A percentile compares a stretch with the other conserved stretches of the same genome.
phyloP scores from a whole-genome alignment of 169 alveolate species.

The Condylostoma magnum region DNA sequence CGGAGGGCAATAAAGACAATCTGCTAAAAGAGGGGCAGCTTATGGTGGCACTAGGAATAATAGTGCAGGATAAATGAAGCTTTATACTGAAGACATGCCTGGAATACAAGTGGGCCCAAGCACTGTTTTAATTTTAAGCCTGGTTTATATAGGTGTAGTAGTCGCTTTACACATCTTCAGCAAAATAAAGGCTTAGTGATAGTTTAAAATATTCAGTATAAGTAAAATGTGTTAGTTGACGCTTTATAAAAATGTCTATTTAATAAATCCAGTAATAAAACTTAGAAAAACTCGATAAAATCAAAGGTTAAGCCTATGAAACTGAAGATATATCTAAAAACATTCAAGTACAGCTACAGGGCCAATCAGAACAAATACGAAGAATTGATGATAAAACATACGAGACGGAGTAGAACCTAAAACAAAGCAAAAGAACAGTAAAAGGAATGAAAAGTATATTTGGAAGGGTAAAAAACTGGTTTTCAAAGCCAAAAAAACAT shows the following conservation, averaged over 20 bases:
- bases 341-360: not conserved
- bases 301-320: slow-evolving; percentile 14
- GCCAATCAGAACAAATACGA: not conserved
- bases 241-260: too few species aligned
- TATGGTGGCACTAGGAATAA: not conserved
- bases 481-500: too few species aligned
- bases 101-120: slow-evolving; percentile 26
- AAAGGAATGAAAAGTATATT: slow-evolving; percentile 23
- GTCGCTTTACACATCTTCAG: slow-evolving; percentile 15
- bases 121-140: not conserved
- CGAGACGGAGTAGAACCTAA: not conserved
- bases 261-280: not conserved
- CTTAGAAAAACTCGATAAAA: not conserved
- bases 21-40: not conserved
- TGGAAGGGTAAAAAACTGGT: slow-evolving; percentile 19
- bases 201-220: too few species aligned
- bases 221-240: too few species aligned
- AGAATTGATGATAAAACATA: slow-evolving; percentile 7
- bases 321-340: slow-evolving; percentile 10
- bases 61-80: slow-evolving; percentile 17
- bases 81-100: slow-evolving; percentile 23
- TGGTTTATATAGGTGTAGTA: slow-evolving; percentile 12
- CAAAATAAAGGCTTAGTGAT: slow-evolving; percentile 3
- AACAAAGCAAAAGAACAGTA: slow-evolving; percentile 1
- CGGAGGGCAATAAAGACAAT: not conserved